Evolutionary conservation across 139 green algal genomes (phyloP).

Genomic region (Haematococcus lacustris): DNA sequence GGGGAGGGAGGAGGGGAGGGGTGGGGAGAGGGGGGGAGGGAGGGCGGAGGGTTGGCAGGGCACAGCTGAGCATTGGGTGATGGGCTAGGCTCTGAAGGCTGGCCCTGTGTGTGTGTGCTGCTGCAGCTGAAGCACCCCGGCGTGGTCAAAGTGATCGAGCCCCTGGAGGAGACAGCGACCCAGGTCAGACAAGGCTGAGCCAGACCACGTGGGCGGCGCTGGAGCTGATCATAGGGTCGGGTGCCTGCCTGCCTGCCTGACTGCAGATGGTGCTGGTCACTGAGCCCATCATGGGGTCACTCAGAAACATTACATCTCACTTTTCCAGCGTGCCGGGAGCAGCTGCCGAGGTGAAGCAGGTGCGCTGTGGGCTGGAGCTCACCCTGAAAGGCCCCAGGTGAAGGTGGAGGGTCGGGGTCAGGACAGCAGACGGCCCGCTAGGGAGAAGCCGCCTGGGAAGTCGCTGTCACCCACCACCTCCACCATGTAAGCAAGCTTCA

Average conservation of each 20-base stretch:
- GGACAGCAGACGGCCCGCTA: no score
- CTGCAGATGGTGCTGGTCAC: slow-evolving; percentile 75
- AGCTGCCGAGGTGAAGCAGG: neutral
- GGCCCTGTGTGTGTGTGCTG: neutral
- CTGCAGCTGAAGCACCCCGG: slow-evolving; percentile 64
- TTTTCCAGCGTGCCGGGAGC: slow-evolving; percentile 24
- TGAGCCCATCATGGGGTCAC: slow-evolving; percentile 63
- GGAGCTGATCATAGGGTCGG: neutral
- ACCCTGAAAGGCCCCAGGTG: no score
- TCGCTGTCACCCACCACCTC: no score
- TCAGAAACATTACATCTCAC: slow-evolving; percentile 49
- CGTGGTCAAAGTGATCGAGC: slow-evolving; percentile 61
- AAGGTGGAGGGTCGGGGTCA: no score
- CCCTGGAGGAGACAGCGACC: slow-evolving; percentile 71
- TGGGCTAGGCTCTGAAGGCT: neutral
- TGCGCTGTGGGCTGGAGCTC: no score
- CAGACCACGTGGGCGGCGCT: neutral
- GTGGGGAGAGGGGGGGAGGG: no score
- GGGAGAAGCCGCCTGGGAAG: no score
- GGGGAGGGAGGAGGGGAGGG: no score
- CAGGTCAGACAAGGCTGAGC: slow-evolving; percentile 21
- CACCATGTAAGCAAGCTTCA: no score
- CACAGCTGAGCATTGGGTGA: neutral
- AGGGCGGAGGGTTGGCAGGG: no score
- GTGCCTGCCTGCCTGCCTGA: neutral